Evolutionary conservation across 139 green algal species (phyloP).

Genomic region (Chlamydomonas asymmetrica): DNA sequence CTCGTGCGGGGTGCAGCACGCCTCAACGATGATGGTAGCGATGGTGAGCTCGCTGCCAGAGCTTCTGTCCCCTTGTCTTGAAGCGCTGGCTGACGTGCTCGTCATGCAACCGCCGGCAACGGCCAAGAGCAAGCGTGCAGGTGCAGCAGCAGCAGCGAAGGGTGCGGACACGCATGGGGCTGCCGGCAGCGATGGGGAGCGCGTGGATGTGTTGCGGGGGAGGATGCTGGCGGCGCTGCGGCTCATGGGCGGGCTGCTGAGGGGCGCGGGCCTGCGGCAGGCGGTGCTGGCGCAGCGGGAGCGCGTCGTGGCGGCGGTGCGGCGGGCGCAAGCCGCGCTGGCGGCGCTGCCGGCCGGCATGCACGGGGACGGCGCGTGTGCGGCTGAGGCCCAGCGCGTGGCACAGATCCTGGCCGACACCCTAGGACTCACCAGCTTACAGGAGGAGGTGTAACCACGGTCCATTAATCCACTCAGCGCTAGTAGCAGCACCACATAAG

Average conservation of each 20-base stretch:
- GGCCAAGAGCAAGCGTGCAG: background rate
- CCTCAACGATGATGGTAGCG: background rate
- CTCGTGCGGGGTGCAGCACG: background rate
- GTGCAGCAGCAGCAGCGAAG: constrained; percentile 14
- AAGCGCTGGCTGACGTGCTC: too few species aligned
- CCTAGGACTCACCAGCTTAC: too few species aligned
- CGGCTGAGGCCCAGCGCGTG: constrained; percentile 4
- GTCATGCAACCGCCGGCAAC: too few species aligned
- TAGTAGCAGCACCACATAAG: too few species aligned
- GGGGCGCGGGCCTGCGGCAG: constrained; percentile 1
- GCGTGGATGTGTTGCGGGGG: background rate
- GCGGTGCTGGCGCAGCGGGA: constrained; percentile 3
- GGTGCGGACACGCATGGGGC: background rate
- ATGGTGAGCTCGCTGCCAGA: background rate
- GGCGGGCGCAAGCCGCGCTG: constrained; percentile 6
- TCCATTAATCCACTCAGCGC: too few species aligned
- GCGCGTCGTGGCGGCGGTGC: constrained; percentile 5
- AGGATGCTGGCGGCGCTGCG: background rate
- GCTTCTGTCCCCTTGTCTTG: too few species aligned
- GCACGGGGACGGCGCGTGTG: background rate
- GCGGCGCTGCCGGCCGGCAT: background rate
- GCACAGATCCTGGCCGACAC: constrained; percentile 13
- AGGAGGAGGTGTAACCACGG: too few species aligned
- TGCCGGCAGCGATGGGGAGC: background rate
- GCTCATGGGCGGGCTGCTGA: background rate